Conservation (phyloP, 2,329 filamentous ascomycete genomes). For the Elsinoe fawcettii region DNA sequence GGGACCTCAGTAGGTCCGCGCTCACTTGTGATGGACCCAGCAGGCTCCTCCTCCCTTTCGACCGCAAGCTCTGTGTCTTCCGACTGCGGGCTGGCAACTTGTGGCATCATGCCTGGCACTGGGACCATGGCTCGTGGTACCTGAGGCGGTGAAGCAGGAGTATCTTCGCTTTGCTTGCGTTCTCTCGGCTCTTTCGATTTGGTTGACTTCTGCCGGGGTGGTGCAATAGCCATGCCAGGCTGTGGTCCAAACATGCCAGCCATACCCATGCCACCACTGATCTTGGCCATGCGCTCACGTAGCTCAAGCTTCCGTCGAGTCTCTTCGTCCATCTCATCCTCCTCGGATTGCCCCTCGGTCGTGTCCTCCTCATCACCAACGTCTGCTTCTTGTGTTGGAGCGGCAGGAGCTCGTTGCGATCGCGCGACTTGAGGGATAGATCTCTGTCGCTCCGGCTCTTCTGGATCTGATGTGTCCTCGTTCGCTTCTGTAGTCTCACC, state of each 20-base stretch:
- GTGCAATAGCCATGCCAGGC: slow-evolving; percentile 55
- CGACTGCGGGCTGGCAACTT: slow-evolving; percentile 42
- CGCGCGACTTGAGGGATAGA: slow-evolving; percentile 29
- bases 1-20: slow-evolving; percentile 41
- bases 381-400: slow-evolving; percentile 37
- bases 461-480: slow-evolving; percentile 57
- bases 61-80: slow-evolving; percentile 37
- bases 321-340: slow-evolving; percentile 83
- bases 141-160: slow-evolving; percentile 20
- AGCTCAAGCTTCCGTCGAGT: slow-evolving; percentile 77
- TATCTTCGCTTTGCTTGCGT: slow-evolving; percentile 32
- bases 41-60: slow-evolving; percentile 45
- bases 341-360: slow-evolving; percentile 48
- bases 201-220: slow-evolving; percentile 45
- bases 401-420: slow-evolving; percentile 34
- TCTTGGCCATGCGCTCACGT: slow-evolving; percentile 92
- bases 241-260: slow-evolving; percentile 81
- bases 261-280: slow-evolving; percentile 97
- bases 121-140: slow-evolving; percentile 49
- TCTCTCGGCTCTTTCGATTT: slow-evolving; percentile 26
- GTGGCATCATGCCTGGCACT: slow-evolving; percentile 57
- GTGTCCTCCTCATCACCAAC: slow-evolving; percentile 44
- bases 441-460: slow-evolving; percentile 51
- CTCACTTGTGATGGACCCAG: slow-evolving; percentile 36
- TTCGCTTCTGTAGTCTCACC: slow-evolving; percentile 56